Conservation (phyloP, 805 yeast genomes). For the Komagataella mondaviorum region DNA sequence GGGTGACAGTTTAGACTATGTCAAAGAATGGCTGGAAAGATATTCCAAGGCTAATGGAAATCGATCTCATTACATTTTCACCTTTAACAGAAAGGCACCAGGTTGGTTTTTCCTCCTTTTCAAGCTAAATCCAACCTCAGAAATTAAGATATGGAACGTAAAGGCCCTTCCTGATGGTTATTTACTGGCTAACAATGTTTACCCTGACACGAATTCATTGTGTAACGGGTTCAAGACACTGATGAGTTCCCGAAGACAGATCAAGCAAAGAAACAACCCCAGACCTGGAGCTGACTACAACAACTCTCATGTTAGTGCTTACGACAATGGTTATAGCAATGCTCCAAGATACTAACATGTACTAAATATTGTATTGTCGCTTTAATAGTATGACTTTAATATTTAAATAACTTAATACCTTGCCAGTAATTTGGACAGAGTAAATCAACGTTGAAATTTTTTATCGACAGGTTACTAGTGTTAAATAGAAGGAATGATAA, state of each 20-base stretch:
- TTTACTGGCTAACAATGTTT: conserved; percentile 62
- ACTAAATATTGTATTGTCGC: not conserved
- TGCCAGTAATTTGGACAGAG: too few relatives aligned
- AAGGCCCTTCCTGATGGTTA: conserved; percentile 83
- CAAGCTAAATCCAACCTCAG: conserved; percentile 61
- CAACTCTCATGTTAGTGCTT: not conserved
- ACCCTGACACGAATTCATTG: conserved; percentile 79
- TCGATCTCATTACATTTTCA: conserved; percentile 82
- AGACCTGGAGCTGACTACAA: not conserved
- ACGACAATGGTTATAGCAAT: not conserved
- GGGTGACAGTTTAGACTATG: conserved; percentile 66
- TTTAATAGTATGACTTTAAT: not conserved
- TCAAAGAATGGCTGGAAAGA: conserved; percentile 74
- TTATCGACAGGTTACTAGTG: too few relatives aligned
- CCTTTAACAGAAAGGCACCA: conserved; percentile 80
- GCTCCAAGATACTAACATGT: not conserved
- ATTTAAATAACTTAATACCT: too few relatives aligned
- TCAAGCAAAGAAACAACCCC: not conserved
- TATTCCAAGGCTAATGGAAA: conserved; percentile 86
- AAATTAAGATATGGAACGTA: conserved; percentile 78
- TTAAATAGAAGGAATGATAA: too few relatives aligned
- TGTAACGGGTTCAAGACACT: conserved; percentile 88
- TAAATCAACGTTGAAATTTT: too few relatives aligned
- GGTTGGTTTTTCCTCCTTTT: conserved; percentile 89
- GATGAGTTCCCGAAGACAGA: not conserved